Evolutionary conservation across 1,284 basidiomycete genomes (phyloP).

Genomic region (Cutaneotrichosporon sp.): DNA sequence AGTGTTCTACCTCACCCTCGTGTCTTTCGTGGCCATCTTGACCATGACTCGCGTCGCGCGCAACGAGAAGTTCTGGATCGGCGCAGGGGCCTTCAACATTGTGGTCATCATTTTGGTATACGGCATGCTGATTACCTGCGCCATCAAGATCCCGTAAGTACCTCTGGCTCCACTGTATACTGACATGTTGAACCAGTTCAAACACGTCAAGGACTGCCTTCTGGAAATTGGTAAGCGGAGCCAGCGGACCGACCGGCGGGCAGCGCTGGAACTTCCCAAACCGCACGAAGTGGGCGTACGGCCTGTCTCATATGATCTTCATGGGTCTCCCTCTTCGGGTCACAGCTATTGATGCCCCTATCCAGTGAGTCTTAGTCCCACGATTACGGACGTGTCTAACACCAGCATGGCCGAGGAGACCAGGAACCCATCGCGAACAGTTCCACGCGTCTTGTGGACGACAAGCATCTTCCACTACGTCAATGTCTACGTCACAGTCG

Average conservation of each 20-base stretch:
- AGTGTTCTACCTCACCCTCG: conserved; percentile 7
- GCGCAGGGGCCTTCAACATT: conserved; percentile 3
- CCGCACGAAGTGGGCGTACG: background rate
- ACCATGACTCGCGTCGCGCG: conserved; percentile 7
- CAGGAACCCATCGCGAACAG: conserved; percentile 45
- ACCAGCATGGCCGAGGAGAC: conserved; percentile 25
- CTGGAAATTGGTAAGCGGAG: too few relatives aligned
- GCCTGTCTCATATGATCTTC: conserved; percentile 2
- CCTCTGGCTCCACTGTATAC: too few relatives aligned
- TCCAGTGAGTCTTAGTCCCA: background rate
- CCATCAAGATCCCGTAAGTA: background rate
- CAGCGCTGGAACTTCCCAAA: background rate
- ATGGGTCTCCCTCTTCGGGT: background rate
- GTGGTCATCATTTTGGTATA: background rate
- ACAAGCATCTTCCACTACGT: conserved; percentile 27
- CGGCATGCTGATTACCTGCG: background rate
- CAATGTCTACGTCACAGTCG: conserved; percentile 2
- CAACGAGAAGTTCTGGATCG: conserved; percentile 4
- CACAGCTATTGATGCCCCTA: background rate
- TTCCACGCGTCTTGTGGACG: conserved; percentile 45
- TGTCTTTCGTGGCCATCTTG: conserved; percentile 9
- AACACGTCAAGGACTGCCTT: too few relatives aligned
- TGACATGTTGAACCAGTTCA: too few relatives aligned
- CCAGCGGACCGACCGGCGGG: too few relatives aligned
- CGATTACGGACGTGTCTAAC: too few relatives aligned